Base-by-base conservation (phyloP, 1,284 basidiomycete species). In the Leccinum subrobustum region DNA sequence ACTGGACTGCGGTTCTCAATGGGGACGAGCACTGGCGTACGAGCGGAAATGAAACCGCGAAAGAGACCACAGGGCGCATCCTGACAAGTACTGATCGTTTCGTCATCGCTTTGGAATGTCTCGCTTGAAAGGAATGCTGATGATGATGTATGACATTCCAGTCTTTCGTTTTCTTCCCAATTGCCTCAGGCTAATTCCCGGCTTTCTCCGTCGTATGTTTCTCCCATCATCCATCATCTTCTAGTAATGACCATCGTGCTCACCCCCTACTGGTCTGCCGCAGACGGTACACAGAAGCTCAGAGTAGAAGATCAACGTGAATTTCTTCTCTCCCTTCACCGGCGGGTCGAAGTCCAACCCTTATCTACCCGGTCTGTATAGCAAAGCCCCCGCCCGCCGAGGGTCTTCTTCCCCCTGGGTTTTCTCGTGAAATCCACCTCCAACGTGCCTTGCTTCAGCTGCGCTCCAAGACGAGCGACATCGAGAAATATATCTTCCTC, bases 401-500 rank as follows among this genome's bases (percentile, higher is more conserved):
- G 54, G 92, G 92, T 31, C 76, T 89, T 27, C 75, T 84, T 2
- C 92, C 92, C 16, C 84, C 88, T 6, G 81, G 79, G 3, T 79
- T 88, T 57, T 79, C 87, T 55, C 76, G 79, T 6, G 65, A 74
- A 6, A 67, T 85, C 31, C 92, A 93, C 69, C 74, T 78, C 52
- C 64, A 79, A 27, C 88, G 90, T 58, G 86, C 83, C 68, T 75
- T 92, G 56, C 76, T 76, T 18, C 92, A 94, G 72, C 77, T 94
- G 14, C 84, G 86, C 52, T 86, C 86, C 50, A 93, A 93, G 75
- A 83, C 86, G 72, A 86, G 84, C 68, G 70, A 73, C 57, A 84
- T 93, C 60, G 91, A 92, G 70, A 91, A 93, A 77, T 89, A 95
- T 76, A 92, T 94, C 67, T 93, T 86, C 72, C 84, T 95, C 31